Conservation (phyloP, 108 stramenopile species). For the Discostella pseudostelligera region DNA sequence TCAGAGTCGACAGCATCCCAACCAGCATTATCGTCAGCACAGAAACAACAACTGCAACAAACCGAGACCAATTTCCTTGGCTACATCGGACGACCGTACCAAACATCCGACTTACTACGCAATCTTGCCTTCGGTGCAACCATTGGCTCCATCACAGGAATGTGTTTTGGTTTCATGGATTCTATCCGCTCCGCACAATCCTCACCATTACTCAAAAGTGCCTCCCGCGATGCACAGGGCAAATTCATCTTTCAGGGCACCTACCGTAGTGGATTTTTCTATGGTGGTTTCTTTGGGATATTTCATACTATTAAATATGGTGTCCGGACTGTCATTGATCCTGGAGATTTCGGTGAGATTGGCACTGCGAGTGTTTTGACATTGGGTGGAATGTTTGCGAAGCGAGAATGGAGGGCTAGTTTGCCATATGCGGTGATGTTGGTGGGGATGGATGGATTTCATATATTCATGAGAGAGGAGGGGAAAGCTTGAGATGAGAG, state of each 20-base stretch:
- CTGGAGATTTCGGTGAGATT: constrained; percentile 72
- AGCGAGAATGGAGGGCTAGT: constrained; percentile 65
- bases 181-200: constrained; percentile 68
- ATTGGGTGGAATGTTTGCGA: constrained; percentile 58
- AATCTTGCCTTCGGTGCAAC: constrained; percentile 74
- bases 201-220: constrained; percentile 60
- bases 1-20: neutral
- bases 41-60: constrained; percentile 13
- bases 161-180: constrained; percentile 91
- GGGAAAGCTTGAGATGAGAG: constrained; percentile 6
- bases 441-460: constrained; percentile 74
- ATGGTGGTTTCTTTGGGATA: constrained; percentile 69
- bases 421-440: constrained; percentile 85
- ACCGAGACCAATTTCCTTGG: constrained; percentile 29
- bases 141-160: constrained; percentile 79
- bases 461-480: constrained; percentile 65
- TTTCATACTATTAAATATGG: constrained; percentile 75
- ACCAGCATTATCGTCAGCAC: constrained; percentile 1
- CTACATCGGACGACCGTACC: constrained; percentile 48
- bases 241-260: constrained; percentile 70
- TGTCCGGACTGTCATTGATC: constrained; percentile 60
- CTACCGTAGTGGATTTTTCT: constrained; percentile 63
- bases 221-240: constrained; percentile 69
- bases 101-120: constrained; percentile 59
- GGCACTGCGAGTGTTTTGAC: constrained; percentile 50